phyloP scores from a whole-genome alignment of 768 basidiomycete species.

The Lactarius indigo region DNA sequence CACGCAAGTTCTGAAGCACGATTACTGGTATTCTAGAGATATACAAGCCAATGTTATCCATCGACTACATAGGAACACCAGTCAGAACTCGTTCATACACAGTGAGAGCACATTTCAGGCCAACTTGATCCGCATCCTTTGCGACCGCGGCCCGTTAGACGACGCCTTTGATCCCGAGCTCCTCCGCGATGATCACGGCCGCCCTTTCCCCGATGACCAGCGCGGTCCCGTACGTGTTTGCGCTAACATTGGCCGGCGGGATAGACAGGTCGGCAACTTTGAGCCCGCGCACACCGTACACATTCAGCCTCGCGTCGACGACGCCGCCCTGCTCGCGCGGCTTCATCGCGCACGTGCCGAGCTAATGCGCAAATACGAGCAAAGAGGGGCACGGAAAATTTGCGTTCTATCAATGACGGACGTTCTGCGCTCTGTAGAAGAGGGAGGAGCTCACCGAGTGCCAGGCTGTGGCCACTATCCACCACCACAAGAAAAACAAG shows the following conservation, averaged over 20 bases:
- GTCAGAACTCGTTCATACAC: neutral
- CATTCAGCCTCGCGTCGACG: conserved; percentile 54
- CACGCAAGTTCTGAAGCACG: neutral
- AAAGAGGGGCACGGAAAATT: neutral
- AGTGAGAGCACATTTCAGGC: neutral
- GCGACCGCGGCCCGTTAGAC: neutral
- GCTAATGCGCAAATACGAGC: conserved; percentile 25
- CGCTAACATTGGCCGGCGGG: conserved; percentile 36
- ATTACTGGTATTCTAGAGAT: neutral
- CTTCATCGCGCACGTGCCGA: conserved; percentile 68
- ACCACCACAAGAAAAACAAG: neutral
- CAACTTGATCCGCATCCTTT: neutral
- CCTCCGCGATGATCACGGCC: conserved; percentile 52
- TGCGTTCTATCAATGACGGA: neutral
- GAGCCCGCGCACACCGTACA: conserved; percentile 54
- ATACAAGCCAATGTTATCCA: neutral
- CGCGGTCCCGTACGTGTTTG: conserved; percentile 43
- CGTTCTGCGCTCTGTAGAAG: neutral
- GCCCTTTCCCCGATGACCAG: conserved; percentile 55
- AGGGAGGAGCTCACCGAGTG: conserved; percentile 31
- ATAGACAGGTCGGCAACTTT: conserved; percentile 50
- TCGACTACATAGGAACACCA: neutral
- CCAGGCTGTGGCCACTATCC: conserved; percentile 32
- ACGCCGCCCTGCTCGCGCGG: conserved; percentile 53
- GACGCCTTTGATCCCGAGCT: conserved; percentile 34